A percentile compares a stretch with the other conserved stretches of the same genome.
Evolutionary conservation across 148 eudicot species (phyloP).

Genomic region (Talinum fruticosum): DNA sequence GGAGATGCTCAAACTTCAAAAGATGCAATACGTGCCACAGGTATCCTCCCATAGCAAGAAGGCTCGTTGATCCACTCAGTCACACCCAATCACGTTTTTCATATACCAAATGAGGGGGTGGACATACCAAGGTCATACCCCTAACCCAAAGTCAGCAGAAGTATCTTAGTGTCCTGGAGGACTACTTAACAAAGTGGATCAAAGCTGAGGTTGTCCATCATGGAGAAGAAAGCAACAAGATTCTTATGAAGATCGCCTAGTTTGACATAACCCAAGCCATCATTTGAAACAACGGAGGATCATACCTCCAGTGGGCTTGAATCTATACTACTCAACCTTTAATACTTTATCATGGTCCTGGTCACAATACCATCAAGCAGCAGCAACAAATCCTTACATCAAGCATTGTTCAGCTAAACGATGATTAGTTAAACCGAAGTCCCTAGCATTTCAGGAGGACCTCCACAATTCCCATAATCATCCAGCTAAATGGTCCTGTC

Average conservation of each 20-base stretch:
- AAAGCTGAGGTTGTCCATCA: no score
- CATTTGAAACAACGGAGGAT: background rate
- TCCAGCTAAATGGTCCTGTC: background rate
- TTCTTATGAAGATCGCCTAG: background rate
- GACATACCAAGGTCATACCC: no score
- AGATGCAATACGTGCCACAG: no score
- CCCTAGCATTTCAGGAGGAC: background rate
- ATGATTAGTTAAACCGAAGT: background rate
- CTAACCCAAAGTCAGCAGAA: no score
- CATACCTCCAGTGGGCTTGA: background rate
- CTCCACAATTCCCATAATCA: background rate
- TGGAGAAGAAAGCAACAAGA: no score
- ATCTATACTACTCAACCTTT: background rate
- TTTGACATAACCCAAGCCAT: background rate
- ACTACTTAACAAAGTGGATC: no score
- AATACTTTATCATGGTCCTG: background rate
- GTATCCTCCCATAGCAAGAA: no score
- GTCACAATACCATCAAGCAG: background rate
- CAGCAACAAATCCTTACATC: background rate
- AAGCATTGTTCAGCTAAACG: background rate
- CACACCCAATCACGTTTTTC: no score
- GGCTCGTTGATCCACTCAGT: no score
- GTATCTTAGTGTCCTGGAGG: no score
- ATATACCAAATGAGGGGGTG: no score
- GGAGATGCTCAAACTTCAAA: no score